phyloP scores from a whole-genome alignment of 2,329 filamentous ascomycete genomes.

The Alternaria sp. region DNA sequence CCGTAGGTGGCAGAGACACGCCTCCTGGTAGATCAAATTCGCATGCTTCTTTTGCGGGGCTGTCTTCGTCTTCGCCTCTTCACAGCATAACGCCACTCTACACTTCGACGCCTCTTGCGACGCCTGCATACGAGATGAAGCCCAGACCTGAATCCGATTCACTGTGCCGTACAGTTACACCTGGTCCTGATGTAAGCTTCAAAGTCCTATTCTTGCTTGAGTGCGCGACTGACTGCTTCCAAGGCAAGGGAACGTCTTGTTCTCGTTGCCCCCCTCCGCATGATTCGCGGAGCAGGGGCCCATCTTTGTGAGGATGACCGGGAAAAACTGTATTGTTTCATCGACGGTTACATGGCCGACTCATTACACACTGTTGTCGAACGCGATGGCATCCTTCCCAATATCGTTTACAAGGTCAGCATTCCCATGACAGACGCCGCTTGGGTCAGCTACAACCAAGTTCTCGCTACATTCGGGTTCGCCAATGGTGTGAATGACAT shows the following conservation, averaged over 20 bases:
- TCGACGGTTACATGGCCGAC: slow-evolving; percentile 17
- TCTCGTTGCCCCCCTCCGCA: slow-evolving; percentile 16
- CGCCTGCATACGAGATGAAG: neutral
- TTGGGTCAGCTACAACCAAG: slow-evolving; percentile 15
- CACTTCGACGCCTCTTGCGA: neutral
- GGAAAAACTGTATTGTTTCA: slow-evolving; percentile 2
- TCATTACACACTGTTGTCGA: slow-evolving; percentile 4
- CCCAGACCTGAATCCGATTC: neutral
- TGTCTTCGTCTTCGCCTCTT: neutral
- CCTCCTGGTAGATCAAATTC: neutral
- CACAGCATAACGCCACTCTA: neutral
- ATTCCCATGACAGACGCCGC: slow-evolving; percentile 20
- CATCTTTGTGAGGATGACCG: neutral
- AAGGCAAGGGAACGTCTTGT: slow-evolving; percentile 14
- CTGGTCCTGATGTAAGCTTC: neutral
- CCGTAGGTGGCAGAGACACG: neutral
- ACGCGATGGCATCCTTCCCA: slow-evolving; percentile 13
- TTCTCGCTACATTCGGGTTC: slow-evolving; percentile 10
- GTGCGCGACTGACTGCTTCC: neutral
- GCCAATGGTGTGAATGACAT: slow-evolving; percentile 14
- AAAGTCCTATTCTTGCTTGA: neutral
- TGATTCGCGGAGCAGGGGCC: slow-evolving; percentile 7
- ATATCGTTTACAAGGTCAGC: slow-evolving; percentile 15
- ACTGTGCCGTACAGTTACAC: neutral
- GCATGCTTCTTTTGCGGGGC: neutral